phyloP scores from a whole-genome alignment of 2,329 filamentous ascomycete genomes.

The Epichloe gansuensis region DNA sequence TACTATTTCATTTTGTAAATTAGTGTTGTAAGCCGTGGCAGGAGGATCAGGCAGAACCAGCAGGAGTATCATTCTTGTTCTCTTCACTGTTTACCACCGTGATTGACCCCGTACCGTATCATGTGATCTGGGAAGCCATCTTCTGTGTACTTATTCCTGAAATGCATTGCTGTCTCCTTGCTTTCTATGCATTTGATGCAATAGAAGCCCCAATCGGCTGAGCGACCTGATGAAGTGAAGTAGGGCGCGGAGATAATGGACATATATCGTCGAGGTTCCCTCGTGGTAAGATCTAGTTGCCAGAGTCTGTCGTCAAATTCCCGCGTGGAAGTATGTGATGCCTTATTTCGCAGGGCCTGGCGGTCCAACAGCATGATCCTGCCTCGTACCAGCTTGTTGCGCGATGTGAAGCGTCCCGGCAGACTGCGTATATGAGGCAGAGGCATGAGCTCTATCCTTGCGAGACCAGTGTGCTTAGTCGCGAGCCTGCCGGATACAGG shows the following conservation, averaged over 20 bases:
- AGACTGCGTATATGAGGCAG: conserved; percentile 4
- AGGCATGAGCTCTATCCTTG: background rate
- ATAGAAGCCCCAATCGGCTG: conserved; percentile 7
- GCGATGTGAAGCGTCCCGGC: conserved; percentile 6
- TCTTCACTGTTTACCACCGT: too few relatives aligned
- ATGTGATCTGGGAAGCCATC: conserved; percentile 1
- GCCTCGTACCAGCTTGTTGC: conserved; percentile 1
- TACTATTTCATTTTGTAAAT: too few relatives aligned
- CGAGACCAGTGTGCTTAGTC: background rate
- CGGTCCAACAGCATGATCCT: conserved; percentile 7
- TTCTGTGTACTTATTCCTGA: conserved; percentile 7
- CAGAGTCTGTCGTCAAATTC: background rate
- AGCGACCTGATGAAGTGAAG: conserved; percentile 2
- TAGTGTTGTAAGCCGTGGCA: too few relatives aligned
- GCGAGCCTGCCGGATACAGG: conserved; percentile 12
- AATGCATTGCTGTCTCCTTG: conserved; percentile 1
- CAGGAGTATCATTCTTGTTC: too few relatives aligned
- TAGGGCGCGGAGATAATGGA: conserved; percentile 9
- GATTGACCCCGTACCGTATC: background rate
- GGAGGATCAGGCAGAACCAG: too few relatives aligned
- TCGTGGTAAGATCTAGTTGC: conserved; percentile 1
- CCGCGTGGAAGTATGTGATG: background rate
- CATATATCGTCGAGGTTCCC: conserved; percentile 9
- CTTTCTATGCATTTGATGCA: conserved; percentile 6
- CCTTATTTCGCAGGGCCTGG: background rate